Evolutionary conservation across 495 filamentous ascomycete genomes (phyloP).

Genomic region (Podospora didyma): DNA sequence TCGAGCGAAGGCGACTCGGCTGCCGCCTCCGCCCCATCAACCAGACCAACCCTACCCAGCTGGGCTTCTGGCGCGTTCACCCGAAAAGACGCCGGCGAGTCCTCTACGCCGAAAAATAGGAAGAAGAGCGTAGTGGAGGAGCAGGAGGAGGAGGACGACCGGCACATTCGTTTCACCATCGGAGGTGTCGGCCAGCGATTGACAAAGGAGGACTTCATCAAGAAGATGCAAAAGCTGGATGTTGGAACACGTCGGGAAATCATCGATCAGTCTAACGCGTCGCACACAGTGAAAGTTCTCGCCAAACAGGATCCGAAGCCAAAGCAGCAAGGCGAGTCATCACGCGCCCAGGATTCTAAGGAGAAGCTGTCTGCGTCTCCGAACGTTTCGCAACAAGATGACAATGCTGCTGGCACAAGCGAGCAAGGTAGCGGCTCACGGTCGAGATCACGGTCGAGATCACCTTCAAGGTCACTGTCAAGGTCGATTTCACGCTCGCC

Average conservation of each 20-base stretch:
- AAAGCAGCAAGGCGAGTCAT: slow-evolving; percentile 13
- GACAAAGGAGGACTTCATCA: slow-evolving; percentile 89
- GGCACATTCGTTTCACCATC: slow-evolving; percentile 83
- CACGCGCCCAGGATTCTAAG: slow-evolving; percentile 5
- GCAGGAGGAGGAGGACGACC: slow-evolving; percentile 63
- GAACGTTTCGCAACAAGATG: neutral
- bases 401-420: slow-evolving; percentile 5
- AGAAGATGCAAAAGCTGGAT: slow-evolving; percentile 76
- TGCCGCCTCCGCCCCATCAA: slow-evolving; percentile 7
- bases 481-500: slow-evolving; percentile 5
- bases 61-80: slow-evolving; percentile 53
- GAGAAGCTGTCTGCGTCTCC: slow-evolving; percentile 4
- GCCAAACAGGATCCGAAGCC: slow-evolving; percentile 46
- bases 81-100: slow-evolving; percentile 35
- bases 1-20: slow-evolving; percentile 20
- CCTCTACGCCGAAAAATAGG: slow-evolving; percentile 22
- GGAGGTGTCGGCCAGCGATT: slow-evolving; percentile 65
- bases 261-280: slow-evolving; percentile 63
- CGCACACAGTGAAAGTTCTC: slow-evolving; percentile 50
- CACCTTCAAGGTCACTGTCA: slow-evolving; percentile 2
- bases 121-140: slow-evolving; percentile 44
- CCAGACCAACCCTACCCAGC: slow-evolving; percentile 11
- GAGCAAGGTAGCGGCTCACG: slow-evolving; percentile 8
- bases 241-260: slow-evolving; percentile 67
- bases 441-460: slow-evolving; percentile 14